Evolutionary conservation across 306 rosid species (phyloP).

Genomic region (Sicyos edulis): DNA sequence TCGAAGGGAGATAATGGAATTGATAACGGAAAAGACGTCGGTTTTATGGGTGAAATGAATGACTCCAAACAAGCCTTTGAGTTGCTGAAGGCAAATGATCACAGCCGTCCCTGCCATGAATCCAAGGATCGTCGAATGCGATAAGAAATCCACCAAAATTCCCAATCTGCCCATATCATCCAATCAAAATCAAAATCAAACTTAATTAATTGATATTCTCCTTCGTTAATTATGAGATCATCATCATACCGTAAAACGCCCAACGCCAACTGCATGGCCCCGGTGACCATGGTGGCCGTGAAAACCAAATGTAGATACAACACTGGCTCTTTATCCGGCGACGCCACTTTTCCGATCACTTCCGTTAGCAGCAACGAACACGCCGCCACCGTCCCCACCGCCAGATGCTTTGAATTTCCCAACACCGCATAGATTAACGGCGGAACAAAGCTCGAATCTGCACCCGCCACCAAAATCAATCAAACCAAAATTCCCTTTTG

Average conservation of each 20-base stretch:
- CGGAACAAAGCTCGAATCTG: constrained; percentile 82
- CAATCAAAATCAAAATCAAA: too few species aligned
- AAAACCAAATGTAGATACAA: constrained; percentile 58
- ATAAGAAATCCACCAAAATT: constrained; percentile 81
- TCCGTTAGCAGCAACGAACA: constrained; percentile 53
- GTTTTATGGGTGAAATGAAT: constrained; percentile 51
- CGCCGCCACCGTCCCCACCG: constrained; percentile 83
- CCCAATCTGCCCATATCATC: constrained; percentile 63
- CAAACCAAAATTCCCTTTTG: too few species aligned
- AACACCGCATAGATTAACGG: constrained; percentile 63
- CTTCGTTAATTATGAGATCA: too few species aligned
- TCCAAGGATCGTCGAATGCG: constrained; percentile 81
- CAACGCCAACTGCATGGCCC: constrained; percentile 44
- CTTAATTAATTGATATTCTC: too few species aligned
- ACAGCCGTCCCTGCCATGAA: constrained; percentile 85
- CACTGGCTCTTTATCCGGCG: constrained; percentile 28
- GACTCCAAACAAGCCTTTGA: constrained; percentile 67
- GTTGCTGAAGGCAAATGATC: constrained; percentile 59
- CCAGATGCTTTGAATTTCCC: constrained; percentile 77
- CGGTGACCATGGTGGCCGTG: constrained; percentile 62
- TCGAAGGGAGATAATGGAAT: constrained; percentile 26
- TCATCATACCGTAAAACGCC: too few species aligned
- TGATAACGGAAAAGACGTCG: constrained; percentile 37
- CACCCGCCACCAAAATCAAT: neutral
- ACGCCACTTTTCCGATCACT: constrained; percentile 32